Evolutionary conservation across 208 protist species (phyloP).

Genomic region (Acanthamoeba castellanii): DNA sequence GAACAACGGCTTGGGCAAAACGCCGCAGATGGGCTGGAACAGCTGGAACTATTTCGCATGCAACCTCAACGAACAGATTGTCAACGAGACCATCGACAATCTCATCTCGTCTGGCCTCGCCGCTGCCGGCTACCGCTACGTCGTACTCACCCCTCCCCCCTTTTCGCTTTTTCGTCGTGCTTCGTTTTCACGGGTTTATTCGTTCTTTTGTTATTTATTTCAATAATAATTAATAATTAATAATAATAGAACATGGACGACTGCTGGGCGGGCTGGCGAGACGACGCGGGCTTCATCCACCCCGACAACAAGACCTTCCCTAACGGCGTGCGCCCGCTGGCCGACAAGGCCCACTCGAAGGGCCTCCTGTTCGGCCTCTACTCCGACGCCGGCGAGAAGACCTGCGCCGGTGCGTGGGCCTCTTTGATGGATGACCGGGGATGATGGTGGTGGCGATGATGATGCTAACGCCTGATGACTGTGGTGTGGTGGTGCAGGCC

Average conservation of each 20-base stretch:
- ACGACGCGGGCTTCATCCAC: conserved; percentile 52
- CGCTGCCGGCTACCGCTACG: conserved; percentile 57
- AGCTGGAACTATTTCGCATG: conserved; percentile 82
- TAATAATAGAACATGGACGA: conserved; percentile 76
- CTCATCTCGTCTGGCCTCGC: conserved; percentile 62
- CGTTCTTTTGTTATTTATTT: neutral
- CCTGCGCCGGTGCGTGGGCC: neutral
- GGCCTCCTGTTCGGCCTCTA: conserved; percentile 83
- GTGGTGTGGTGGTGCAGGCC: conserved; percentile 61
- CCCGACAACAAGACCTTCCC: conserved; percentile 78
- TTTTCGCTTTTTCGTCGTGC: neutral
- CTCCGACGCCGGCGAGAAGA: conserved; percentile 59
- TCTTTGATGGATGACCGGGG: neutral
- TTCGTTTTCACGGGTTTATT: conserved; percentile 37
- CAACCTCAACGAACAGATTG: conserved; percentile 81
- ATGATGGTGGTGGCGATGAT: neutral
- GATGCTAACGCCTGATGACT: neutral
- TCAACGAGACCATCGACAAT: conserved; percentile 75
- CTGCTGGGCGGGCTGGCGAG: conserved; percentile 68
- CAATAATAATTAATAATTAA: conserved; percentile 35
- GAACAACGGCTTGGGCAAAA: conserved; percentile 82
- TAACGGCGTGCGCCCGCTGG: conserved; percentile 69
- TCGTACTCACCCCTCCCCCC: neutral
- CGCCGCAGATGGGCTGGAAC: conserved; percentile 82
- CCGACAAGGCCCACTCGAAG: conserved; percentile 74